Percentiles rank a stretch among this genome's conserved stretches.
phyloP scores from a whole-genome alignment of 306 rosid genomes.

The Cicer arietinum region DNA sequence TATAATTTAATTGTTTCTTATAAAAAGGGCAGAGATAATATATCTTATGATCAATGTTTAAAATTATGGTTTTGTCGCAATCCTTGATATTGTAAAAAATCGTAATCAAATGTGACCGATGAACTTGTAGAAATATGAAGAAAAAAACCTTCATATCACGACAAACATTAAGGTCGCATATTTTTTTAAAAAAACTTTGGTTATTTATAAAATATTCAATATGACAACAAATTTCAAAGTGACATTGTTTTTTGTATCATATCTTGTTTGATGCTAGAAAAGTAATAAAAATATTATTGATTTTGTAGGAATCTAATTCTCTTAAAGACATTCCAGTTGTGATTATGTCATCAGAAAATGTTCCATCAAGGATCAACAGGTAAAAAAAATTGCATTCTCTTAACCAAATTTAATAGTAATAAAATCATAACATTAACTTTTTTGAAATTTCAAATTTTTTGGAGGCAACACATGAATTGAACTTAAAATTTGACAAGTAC shows the following conservation, averaged over 20 bases:
- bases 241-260: not conserved
- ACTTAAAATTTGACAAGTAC: conserved; percentile 37
- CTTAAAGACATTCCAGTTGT: conserved; percentile 89
- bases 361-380: conserved; percentile 86
- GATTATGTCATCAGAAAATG: conserved; percentile 92
- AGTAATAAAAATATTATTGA: conserved; percentile 23
- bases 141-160: not conserved
- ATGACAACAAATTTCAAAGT: not conserved
- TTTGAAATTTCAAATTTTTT: conserved; percentile 4
- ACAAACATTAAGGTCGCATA: not conserved
- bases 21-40: too few species aligned
- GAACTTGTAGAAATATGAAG: not conserved
- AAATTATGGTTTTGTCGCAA: not conserved
- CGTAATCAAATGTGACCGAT: not conserved
- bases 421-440: not conserved
- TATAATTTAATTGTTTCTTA: too few species aligned
- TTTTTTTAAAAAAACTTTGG: not conserved
- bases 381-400: conserved; percentile 31
- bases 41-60: not conserved
- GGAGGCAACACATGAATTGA: not conserved
- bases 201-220: not conserved
- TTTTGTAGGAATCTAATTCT: conserved; percentile 77
- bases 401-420: not conserved
- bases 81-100: not conserved
- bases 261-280: conserved; percentile 16